These are phyloP conservation scores for Schwanniomyces polymorphus DNA, from an alignment of 805 yeast genomes.

Conservation along the genomic window DNA sequence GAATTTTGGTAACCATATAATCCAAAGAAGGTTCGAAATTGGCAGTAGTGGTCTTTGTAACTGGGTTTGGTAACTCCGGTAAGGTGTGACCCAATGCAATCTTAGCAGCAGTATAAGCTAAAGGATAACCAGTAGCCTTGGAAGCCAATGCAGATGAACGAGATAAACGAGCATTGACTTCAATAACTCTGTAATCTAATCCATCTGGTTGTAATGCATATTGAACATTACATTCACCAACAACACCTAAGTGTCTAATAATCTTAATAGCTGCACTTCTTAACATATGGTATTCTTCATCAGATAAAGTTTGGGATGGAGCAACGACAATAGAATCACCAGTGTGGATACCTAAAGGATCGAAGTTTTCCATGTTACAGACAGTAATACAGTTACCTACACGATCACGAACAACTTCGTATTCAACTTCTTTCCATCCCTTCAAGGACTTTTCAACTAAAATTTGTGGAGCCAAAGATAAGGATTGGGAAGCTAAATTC, in stretches of 20 bases:
- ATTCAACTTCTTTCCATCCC: slow-evolving; percentile 99
- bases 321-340: slow-evolving; percentile 99
- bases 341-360: slow-evolving; percentile 96
- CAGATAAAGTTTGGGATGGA: slow-evolving; percentile 95
- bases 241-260: slow-evolving; percentile 96
- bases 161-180: slow-evolving; percentile 95
- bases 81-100: slow-evolving; percentile 92
- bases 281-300: slow-evolving; percentile 97
- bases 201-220: slow-evolving; percentile 96
- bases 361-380: slow-evolving; percentile 98
- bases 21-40: slow-evolving; percentile 97
- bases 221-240: slow-evolving; percentile 98
- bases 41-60: slow-evolving; percentile 93
- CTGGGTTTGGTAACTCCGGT: slow-evolving; percentile 95
- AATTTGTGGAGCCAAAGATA: slow-evolving; percentile 90
- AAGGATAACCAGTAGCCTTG: slow-evolving; percentile 97
- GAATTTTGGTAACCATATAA: slow-evolving; percentile 95
- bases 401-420: slow-evolving; percentile 96
- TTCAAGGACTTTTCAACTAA: slow-evolving; percentile 94
- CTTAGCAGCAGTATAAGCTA: slow-evolving; percentile 98
- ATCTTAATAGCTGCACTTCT: slow-evolving; percentile 97
- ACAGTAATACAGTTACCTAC: slow-evolving; percentile 97
- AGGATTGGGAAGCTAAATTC: slow-evolving; percentile 85
- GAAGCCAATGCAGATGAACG: slow-evolving; percentile 98
- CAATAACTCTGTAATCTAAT: slow-evolving; percentile 92